Evolutionary conservation across 176 grass and related monocot species (phyloP).

Genomic region (Elymus sibiricus): DNA sequence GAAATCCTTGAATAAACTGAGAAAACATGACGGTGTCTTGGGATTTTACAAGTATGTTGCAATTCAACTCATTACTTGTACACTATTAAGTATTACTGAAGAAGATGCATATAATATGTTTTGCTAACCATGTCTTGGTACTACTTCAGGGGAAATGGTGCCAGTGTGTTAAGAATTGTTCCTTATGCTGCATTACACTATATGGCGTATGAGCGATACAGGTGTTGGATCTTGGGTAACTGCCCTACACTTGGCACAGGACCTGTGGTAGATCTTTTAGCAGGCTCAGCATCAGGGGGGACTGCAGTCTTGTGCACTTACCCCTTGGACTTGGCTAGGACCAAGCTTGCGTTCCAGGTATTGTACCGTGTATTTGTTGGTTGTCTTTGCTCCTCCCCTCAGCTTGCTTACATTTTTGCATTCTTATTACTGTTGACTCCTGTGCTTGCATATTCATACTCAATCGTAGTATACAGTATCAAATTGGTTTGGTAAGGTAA

Average conservation of each 20-base stretch:
- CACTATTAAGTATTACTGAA: not conserved
- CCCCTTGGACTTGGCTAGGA: constrained; percentile 90
- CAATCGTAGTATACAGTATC: not conserved
- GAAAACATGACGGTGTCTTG: constrained; percentile 72
- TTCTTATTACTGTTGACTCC: not conserved
- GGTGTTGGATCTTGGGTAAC: constrained; percentile 90
- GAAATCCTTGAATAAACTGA: constrained; percentile 74
- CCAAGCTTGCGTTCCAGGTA: constrained; percentile 97
- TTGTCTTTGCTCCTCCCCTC: not conserved
- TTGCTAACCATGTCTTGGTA: constrained; percentile 22
- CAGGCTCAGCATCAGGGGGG: constrained; percentile 85
- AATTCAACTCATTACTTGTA: constrained; percentile 9
- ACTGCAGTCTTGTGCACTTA: constrained; percentile 95
- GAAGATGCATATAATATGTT: not conserved
- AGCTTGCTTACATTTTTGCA: not conserved
- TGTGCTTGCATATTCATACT: not conserved
- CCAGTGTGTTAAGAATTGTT: constrained; percentile 89
- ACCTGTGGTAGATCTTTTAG: constrained; percentile 83
- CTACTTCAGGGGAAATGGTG: constrained; percentile 81
- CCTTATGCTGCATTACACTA: constrained; percentile 96
- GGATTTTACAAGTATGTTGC: constrained; percentile 84
- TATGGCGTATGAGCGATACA: constrained; percentile 93
- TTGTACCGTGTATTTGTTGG: not conserved
- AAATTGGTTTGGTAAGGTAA: not conserved
- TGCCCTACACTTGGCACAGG: constrained; percentile 69